Evolutionary conservation across 164 flowering plant species (phyloP).

Genomic region (Vitis rupestris): DNA sequence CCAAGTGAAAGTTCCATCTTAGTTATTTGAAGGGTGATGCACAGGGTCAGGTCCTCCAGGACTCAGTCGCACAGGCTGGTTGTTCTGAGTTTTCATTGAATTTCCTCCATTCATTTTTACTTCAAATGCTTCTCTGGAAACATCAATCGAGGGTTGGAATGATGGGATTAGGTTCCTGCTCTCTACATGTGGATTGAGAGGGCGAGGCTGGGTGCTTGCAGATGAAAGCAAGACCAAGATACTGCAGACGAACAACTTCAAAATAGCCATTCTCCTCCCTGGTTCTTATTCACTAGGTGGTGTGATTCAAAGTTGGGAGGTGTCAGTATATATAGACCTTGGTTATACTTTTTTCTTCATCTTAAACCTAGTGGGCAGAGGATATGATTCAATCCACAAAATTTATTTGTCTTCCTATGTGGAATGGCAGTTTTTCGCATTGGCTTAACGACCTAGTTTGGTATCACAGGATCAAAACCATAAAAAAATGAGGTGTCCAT

Average conservation of each 20-base stretch:
- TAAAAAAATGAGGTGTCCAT: not conserved
- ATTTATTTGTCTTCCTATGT: not conserved
- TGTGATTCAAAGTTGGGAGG: not conserved
- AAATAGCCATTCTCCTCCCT: not conserved
- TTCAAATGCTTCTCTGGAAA: not conserved
- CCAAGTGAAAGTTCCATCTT: no score
- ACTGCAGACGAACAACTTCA: not conserved
- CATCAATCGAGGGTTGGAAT: not conserved
- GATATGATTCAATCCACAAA: not conserved
- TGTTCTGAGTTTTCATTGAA: not conserved
- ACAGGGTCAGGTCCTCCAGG: constrained; percentile 26
- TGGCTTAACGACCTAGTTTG: not conserved
- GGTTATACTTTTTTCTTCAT: not conserved
- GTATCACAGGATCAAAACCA: not conserved
- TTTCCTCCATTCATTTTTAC: not conserved
- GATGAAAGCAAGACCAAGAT: constrained; percentile 11
- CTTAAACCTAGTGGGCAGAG: not conserved
- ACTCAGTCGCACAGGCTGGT: constrained; percentile 1
- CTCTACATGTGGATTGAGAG: not conserved
- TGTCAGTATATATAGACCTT: not conserved
- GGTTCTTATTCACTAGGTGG: not conserved
- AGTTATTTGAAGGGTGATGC: constrained; percentile 5
- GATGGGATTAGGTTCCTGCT: constrained; percentile 3
- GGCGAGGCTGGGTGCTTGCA: constrained; percentile 6
- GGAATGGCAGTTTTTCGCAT: not conserved